These are phyloP conservation scores for Gastrolobium bilobum DNA, from an alignment of 306 rosid species.

Conservation along the genomic window DNA sequence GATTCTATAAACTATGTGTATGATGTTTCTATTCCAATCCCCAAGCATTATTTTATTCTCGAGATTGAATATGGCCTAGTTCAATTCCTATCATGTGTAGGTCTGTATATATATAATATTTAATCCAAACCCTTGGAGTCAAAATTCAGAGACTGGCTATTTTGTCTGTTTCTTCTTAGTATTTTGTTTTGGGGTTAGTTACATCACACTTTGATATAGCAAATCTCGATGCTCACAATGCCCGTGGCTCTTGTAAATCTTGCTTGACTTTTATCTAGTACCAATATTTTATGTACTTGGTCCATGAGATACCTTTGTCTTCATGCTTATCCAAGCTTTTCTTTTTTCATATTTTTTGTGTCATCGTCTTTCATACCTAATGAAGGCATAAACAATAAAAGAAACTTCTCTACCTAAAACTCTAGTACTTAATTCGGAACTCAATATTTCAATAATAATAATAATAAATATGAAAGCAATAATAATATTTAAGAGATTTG, in stretches of 20 bases:
- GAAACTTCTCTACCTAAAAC: background rate
- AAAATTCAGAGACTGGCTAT: constrained; percentile 59
- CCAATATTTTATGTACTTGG: constrained; percentile 52
- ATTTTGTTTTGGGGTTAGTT: constrained; percentile 23
- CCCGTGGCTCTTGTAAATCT: constrained; percentile 50
- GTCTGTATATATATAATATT: constrained; percentile 14
- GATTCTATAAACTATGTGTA: constrained; percentile 54
- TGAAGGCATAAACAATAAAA: background rate
- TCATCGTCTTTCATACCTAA: background rate
- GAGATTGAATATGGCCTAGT: constrained; percentile 45
- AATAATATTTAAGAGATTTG: background rate
- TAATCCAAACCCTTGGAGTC: constrained; percentile 46
- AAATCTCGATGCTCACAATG: constrained; percentile 65
- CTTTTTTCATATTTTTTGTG: background rate
- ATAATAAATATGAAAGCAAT: too few species aligned
- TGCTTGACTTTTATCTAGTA: constrained; percentile 48
- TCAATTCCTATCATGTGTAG: constrained; percentile 43
- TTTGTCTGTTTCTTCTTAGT: constrained; percentile 60
- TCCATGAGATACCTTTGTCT: constrained; percentile 58
- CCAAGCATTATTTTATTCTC: constrained; percentile 35
- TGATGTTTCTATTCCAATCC: constrained; percentile 78
- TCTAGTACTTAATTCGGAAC: background rate
- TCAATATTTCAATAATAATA: background rate
- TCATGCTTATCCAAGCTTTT: constrained; percentile 34
- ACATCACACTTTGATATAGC: constrained; percentile 23